Evolutionary conservation across 1,139 yeast species (phyloP), one percentile per base, ranked within the genome.

Genomic region (Debaryomyces coudertii): DNA sequence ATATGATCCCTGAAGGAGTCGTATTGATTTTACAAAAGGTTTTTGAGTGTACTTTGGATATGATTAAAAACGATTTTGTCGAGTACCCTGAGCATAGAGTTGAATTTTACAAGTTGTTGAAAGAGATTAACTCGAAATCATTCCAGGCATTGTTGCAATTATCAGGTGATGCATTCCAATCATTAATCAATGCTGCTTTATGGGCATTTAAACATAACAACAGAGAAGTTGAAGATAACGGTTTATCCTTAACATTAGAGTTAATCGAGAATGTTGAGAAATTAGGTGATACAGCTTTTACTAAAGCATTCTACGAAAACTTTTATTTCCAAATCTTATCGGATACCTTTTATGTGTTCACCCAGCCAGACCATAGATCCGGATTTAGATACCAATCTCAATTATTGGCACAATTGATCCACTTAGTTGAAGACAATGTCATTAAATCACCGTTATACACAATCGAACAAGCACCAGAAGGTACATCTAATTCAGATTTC

Each of bases 161-260:
- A 54, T 95, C 97, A 11, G 95, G 95, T 7, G 93, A 85, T 54
- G 95, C 96, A 28, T 92, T 93, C 79, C 90, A 87, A 65, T 80
- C 92, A 48, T 86, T 93, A 48, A 84, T 95, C 53, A 93, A 90
- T 68, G 96, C 98, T 1, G 92, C 96, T 41, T 76, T 95, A 61
- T 93, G 99, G 99, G 98, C 98, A 0, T 89, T 95, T 66, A 93
- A 93, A 69, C 99, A 93, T 66, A 95, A 92, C 60, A 90, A 92
- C 67, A 82, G 97, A 66, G 97, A 90, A 50, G 97, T 93, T 46
- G 98, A 93, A 68, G 92, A 87, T 51, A 86, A 86, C 42, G 96
- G 96, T 25, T 77, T 90, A 55, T 79, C 83, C 35, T 76, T 90
- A 52, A 87, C 90, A 37, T 73, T 85, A 48, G 96, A 90, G 60